phyloP scores from a whole-genome alignment of 768 basidiomycete genomes.

The Pulveroboletus ravenelii region DNA sequence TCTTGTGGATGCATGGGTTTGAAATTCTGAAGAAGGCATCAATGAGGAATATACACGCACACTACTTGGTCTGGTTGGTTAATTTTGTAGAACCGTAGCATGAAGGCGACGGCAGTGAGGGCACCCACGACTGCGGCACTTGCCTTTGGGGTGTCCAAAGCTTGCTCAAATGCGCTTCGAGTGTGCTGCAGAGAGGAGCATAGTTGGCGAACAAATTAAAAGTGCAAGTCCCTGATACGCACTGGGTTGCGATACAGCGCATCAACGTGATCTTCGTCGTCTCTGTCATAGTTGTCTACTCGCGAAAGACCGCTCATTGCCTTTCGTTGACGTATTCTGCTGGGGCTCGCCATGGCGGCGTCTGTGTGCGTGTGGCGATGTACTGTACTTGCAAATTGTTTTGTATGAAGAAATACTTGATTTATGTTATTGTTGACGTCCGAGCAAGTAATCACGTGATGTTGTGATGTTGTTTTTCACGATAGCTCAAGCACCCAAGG shows the following conservation, averaged over 20 bases:
- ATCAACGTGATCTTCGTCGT: slow-evolving; percentile 50
- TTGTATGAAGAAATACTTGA: background rate
- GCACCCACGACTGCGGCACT: slow-evolving; percentile 58
- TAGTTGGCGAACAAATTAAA: slow-evolving; percentile 11
- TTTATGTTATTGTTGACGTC: slow-evolving; percentile 1
- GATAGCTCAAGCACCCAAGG: too few species aligned
- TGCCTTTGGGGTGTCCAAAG: slow-evolving; percentile 58
- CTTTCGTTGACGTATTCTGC: slow-evolving; percentile 31
- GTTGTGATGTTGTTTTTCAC: background rate
- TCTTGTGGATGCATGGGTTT: slow-evolving; percentile 35
- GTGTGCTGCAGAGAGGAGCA: slow-evolving; percentile 39
- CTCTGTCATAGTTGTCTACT: slow-evolving; percentile 29
- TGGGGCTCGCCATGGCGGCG: slow-evolving; percentile 30
- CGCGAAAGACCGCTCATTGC: slow-evolving; percentile 11
- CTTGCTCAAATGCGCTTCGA: slow-evolving; percentile 55
- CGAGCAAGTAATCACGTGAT: slow-evolving; percentile 22
- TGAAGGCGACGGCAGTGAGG: slow-evolving; percentile 74
- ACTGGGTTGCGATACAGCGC: slow-evolving; percentile 49
- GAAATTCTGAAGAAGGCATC: background rate
- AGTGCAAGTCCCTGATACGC: slow-evolving; percentile 16
- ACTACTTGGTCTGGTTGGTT: slow-evolving; percentile 93
- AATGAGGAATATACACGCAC: slow-evolving; percentile 42
- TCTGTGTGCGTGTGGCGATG: slow-evolving; percentile 1
- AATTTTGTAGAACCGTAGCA: slow-evolving; percentile 89
- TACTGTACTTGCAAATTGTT: background rate